These are phyloP conservation scores for Aureobasidium sp. DNA, from an alignment of 2,329 filamentous ascomycete genomes.

Conservation along the genomic window DNA sequence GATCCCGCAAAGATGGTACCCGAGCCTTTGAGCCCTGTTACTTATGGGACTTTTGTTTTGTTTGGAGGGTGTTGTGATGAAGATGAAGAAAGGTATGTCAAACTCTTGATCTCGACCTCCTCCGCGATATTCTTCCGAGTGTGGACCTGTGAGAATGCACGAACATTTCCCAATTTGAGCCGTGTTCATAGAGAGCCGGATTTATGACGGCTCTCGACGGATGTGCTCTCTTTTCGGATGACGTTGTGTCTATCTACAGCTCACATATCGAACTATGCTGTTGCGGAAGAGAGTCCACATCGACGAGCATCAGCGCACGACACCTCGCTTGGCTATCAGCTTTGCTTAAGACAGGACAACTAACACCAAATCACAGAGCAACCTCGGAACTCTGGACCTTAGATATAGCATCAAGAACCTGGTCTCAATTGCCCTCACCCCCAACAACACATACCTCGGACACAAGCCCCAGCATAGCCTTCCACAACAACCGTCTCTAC, in stretches of 20 bases:
- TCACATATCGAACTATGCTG: background rate
- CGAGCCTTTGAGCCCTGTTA: conserved; percentile 33
- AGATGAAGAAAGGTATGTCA: conserved; percentile 19
- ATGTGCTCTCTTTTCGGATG: background rate
- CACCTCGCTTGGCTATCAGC: background rate
- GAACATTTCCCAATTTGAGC: background rate
- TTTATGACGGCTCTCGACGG: background rate
- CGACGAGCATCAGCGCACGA: background rate
- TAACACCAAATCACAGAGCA: background rate
- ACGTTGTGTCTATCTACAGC: background rate
- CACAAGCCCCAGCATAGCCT: conserved; percentile 34
- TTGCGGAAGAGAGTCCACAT: background rate
- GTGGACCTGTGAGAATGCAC: background rate
- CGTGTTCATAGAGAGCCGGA: background rate
- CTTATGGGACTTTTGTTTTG: conserved; percentile 46
- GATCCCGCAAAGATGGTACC: conserved; percentile 37
- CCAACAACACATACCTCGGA: conserved; percentile 30
- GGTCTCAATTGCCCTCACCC: conserved; percentile 43
- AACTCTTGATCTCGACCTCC: background rate
- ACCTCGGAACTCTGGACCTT: conserved; percentile 47
- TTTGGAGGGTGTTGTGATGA: conserved; percentile 39
- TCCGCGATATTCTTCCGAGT: background rate
- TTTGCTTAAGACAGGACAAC: background rate
- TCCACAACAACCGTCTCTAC: conserved; percentile 39
- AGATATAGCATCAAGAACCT: conserved; percentile 42